Evolutionary conservation across 352 stramenopile species (phyloP), one percentile per base, ranked within the genome.

Genomic region (Saprolegnia parasitica): DNA sequence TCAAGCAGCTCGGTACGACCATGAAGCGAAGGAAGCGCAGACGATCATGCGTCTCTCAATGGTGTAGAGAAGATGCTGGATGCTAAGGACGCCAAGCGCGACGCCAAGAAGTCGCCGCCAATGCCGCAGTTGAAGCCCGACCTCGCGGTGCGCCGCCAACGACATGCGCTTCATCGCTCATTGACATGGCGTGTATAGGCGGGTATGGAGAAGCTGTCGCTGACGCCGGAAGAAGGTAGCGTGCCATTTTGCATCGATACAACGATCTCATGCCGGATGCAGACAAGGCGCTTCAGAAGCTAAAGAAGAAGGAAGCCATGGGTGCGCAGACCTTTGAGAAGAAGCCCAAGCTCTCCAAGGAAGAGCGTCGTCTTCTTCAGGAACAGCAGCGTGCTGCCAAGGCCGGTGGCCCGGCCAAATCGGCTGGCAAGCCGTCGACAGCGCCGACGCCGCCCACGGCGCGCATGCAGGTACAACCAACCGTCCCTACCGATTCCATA

Each of bases 351-450:
- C 73, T 97, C 32, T 89, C 72, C 65, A 98, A 98, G 73, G 89
- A 91, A 24, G 91, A 98, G 76, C 87, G 95, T 56, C 84, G 93
- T 9, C 92, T 86, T 0, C 75, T 97, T 49, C 95, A 98, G 72
- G 93, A 98, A 72, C 80, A 89, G 57, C 92, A 96, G 75, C 79
- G 93, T 65, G 82, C 87, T 29, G 79, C 84, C 55, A 97, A 96
- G 70, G 81, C 88, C 32, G 77, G 75, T 24, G 73, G 57, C 0
- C 32, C 29, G 13, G 70, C 50, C 60, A 74, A 52, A 29, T 21
- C 67, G 37, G 46, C 61, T n/a, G 6, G n/a, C 15, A 78, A 78
- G 32, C 37, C 46, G 4, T 60, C 66, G 32, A 50, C 55, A 8
- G 29, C 56, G 13, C 42, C 55, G 18, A 68, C 56, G 23, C 54